phyloP scores from a whole-genome alignment of 768 basidiomycete species.

The Suillus subaureus region DNA sequence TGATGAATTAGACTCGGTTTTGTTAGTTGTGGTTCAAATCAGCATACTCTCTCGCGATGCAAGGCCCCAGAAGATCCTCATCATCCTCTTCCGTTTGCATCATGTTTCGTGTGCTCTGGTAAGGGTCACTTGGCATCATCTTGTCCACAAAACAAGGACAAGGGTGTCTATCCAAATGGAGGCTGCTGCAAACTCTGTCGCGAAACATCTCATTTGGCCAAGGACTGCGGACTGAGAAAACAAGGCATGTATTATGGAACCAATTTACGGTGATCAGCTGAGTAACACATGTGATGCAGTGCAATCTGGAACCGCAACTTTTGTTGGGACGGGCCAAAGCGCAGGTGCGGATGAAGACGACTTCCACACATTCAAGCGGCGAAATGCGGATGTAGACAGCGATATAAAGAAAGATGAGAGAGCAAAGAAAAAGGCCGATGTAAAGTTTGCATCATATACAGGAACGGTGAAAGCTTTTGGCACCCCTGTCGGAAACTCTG shows the following conservation, averaged over 20 bases:
- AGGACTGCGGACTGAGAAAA: slow-evolving; percentile 72
- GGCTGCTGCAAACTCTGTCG: slow-evolving; percentile 90
- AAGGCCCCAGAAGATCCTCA: slow-evolving; percentile 59
- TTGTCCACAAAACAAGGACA: slow-evolving; percentile 79
- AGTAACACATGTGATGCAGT: neutral
- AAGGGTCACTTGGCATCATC: slow-evolving; percentile 85
- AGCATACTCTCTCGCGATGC: slow-evolving; percentile 81
- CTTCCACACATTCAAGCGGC: slow-evolving; percentile 80
- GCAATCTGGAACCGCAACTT: slow-evolving; percentile 24
- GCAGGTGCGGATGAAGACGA: slow-evolving; percentile 94
- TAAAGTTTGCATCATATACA: slow-evolving; percentile 48
- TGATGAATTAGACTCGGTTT: slow-evolving; percentile 3
- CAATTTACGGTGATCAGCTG: neutral
- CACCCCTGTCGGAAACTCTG: slow-evolving; percentile 22
- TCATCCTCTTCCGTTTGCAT: slow-evolving; percentile 83
- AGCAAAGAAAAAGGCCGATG: slow-evolving; percentile 41
- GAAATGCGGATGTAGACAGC: slow-evolving; percentile 57
- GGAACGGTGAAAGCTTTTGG: slow-evolving; percentile 41
- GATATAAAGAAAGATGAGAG: slow-evolving; percentile 56
- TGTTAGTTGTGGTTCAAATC: slow-evolving; percentile 76
- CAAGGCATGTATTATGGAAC: slow-evolving; percentile 42
- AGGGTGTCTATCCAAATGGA: slow-evolving; percentile 89
- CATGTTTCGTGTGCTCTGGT: slow-evolving; percentile 86
- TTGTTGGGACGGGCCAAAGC: slow-evolving; percentile 41
- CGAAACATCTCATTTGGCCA: slow-evolving; percentile 82